Evolutionary conservation across 2,329 filamentous ascomycete genomes (phyloP).

Genomic region (Calonectria hawksworthii): DNA sequence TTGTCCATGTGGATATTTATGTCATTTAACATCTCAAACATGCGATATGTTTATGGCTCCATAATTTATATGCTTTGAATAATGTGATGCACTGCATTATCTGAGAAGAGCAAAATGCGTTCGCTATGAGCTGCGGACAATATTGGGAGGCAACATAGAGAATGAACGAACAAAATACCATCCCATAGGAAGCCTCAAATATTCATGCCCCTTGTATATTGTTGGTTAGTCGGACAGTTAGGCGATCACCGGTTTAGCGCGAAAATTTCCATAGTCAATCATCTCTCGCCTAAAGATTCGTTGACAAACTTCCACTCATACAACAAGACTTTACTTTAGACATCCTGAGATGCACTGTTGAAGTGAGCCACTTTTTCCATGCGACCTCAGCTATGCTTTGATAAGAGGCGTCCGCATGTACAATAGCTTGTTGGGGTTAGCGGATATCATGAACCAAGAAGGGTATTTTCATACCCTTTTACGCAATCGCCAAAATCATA

Average conservation of each 20-base stretch:
- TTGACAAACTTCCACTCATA: background rate
- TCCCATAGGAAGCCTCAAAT: background rate
- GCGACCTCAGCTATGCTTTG: background rate
- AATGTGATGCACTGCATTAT: too few species aligned
- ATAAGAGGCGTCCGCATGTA: background rate
- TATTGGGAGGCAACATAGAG: too few species aligned
- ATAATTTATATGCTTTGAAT: too few species aligned
- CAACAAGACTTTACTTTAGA: background rate
- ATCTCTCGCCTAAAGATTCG: background rate
- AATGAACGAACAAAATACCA: too few species aligned
- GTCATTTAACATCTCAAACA: background rate
- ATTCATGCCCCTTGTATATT: background rate
- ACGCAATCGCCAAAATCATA: background rate
- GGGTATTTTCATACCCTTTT: background rate
- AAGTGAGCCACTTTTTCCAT: too few species aligned
- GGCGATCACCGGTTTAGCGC: background rate
- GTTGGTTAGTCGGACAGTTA: too few species aligned
- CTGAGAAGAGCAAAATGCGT: too few species aligned
- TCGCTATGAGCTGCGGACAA: too few species aligned
- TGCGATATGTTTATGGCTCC: too few species aligned
- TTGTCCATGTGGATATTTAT: background rate
- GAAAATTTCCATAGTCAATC: background rate
- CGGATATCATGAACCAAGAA: too few species aligned
- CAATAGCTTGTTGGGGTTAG: background rate
- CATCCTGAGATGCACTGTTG: background rate